Evolutionary conservation across 345 rosid species (phyloP).

Genomic region (Brassica nigra): DNA sequence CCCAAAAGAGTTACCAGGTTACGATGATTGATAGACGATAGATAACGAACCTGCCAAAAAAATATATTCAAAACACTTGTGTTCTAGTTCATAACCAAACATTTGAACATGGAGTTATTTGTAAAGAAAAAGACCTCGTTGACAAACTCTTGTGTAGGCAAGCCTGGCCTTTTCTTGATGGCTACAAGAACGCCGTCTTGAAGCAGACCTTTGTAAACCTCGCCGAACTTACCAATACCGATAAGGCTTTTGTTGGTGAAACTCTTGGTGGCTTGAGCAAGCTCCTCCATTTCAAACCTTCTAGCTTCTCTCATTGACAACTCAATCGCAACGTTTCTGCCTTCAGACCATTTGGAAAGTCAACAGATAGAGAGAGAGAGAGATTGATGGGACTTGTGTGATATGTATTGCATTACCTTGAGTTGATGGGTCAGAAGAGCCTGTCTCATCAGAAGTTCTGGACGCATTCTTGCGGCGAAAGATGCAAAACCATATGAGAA

Average conservation of each 20-base stretch:
- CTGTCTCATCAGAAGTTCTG: slow-evolving; percentile 85
- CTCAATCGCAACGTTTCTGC: slow-evolving; percentile 75
- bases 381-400: slow-evolving; percentile 50
- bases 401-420: slow-evolving; percentile 64
- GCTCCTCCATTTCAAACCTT: slow-evolving; percentile 80
- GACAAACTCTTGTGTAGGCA: slow-evolving; percentile 73
- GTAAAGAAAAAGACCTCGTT: slow-evolving; percentile 59
- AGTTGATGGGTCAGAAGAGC: slow-evolving; percentile 74
- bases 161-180: slow-evolving; percentile 74
- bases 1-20: slow-evolving; percentile 89
- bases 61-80: neutral
- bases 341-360: slow-evolving; percentile 39
- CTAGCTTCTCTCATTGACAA: slow-evolving; percentile 71
- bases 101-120: neutral
- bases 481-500: slow-evolving; percentile 65
- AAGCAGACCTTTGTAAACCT: slow-evolving; percentile 89
- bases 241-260: slow-evolving; percentile 74
- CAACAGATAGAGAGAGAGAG: slow-evolving; percentile 8
- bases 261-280: slow-evolving; percentile 78
- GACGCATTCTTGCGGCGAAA: slow-evolving; percentile 51
- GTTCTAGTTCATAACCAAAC: slow-evolving; percentile 7
- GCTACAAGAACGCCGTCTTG: slow-evolving; percentile 93
- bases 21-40: slow-evolving; percentile 82
- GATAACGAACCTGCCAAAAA: slow-evolving; percentile 65
- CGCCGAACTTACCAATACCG: slow-evolving; percentile 88